phyloP scores from a whole-genome alignment of 139 green algal species.

The Zygnema cylindricum region DNA sequence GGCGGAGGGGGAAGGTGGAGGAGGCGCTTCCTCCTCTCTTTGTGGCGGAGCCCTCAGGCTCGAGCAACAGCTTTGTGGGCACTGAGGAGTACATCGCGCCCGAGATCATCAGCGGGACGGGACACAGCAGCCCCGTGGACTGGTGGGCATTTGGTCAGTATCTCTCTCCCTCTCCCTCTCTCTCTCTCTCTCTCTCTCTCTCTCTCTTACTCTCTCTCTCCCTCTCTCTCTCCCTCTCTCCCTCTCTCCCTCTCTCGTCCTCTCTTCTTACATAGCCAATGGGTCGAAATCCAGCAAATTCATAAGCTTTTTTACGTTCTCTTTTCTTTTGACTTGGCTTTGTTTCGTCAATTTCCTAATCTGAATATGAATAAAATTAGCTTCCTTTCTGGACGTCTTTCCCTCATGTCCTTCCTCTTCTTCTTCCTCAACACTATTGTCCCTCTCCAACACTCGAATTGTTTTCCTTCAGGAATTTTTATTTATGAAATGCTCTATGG shows the following conservation, averaged over 20 bases:
- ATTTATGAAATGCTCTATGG: slow-evolving; percentile 92
- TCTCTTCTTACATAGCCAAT: not conserved
- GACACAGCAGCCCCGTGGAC: slow-evolving; percentile 5
- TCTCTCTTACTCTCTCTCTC: not conserved
- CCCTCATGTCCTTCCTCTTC: not conserved
- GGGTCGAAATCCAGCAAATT: not conserved
- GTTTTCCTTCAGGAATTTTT: slow-evolving; percentile 72
- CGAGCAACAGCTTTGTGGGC: slow-evolving; percentile 91
- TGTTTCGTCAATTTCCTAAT: slow-evolving; percentile 84
- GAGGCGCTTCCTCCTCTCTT: slow-evolving; percentile 7
- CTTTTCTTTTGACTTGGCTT: not conserved
- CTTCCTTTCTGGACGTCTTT: slow-evolving; percentile 76
- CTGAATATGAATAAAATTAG: slow-evolving; percentile 88
- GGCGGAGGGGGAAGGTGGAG: not conserved
- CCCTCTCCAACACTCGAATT: not conserved
- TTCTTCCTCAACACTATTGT: not conserved
- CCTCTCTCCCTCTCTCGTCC: not conserved
- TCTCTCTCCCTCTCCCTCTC: not conserved
- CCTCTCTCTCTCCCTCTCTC: not conserved
- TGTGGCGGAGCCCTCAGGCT: slow-evolving; percentile 78
- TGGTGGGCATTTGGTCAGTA: slow-evolving; percentile 30
- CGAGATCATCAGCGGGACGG: slow-evolving; percentile 27
- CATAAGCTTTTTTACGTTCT: not conserved
- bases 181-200: not conserved
- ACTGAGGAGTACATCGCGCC: slow-evolving; percentile 87